Evolutionary conservation across 192 early-diverging fungal genomes (phyloP).

Genomic region (Spizellomyces punctatus): DNA sequence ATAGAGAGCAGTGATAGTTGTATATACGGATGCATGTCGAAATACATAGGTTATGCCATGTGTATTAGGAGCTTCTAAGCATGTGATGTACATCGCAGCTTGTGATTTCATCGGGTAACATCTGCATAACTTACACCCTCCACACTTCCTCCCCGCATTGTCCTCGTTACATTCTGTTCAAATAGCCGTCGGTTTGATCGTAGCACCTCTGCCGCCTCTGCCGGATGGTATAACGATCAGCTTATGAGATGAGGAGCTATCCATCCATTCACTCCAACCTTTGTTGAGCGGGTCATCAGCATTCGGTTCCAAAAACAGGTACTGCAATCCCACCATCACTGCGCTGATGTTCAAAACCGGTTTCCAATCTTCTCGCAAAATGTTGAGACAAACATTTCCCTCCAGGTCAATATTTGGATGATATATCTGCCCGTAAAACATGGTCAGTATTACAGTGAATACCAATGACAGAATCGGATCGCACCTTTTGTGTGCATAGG

Average conservation of each 20-base stretch:
- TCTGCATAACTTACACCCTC: conserved; percentile 64
- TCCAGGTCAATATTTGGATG: conserved; percentile 98
- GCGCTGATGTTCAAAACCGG: conserved; percentile 94
- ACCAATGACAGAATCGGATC: background rate
- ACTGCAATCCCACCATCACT: conserved; percentile 87
- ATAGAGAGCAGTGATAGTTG: too few relatives aligned
- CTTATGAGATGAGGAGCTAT: background rate
- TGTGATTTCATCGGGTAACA: conserved; percentile 6
- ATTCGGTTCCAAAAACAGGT: conserved; percentile 93
- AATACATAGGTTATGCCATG: too few relatives aligned
- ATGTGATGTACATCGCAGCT: background rate
- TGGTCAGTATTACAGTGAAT: background rate
- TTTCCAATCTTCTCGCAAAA: conserved; percentile 98
- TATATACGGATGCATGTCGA: too few relatives aligned
- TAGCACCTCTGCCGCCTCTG: conserved; percentile 85
- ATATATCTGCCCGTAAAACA: conserved; percentile 66
- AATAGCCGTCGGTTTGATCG: conserved; percentile 69
- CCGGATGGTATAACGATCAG: conserved; percentile 3
- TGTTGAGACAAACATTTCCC: conserved; percentile 96
- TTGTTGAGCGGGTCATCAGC: conserved; percentile 98
- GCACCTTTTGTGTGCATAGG: conserved; percentile 82
- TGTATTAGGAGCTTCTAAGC: too few relatives aligned
- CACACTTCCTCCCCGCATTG: conserved; percentile 78
- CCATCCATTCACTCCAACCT: conserved; percentile 22
- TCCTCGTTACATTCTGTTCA: conserved; percentile 70